phyloP scores from a whole-genome alignment of 768 basidiomycete genomes.

The Boletus tomentosulus region DNA sequence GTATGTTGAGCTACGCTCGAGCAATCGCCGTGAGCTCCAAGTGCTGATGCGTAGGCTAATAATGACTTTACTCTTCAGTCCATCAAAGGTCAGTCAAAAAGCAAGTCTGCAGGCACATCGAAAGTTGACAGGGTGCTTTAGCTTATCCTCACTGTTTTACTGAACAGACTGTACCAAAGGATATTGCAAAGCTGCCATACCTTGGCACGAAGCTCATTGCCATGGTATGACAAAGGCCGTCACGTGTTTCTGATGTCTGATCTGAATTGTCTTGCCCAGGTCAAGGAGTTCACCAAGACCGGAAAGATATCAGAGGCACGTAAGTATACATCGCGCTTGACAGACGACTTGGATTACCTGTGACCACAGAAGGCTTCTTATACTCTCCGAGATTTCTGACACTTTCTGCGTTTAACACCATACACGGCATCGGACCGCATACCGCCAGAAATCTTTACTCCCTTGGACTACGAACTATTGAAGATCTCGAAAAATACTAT shows the following conservation, averaged over 20 bases:
- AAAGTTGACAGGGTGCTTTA: constrained; percentile 16
- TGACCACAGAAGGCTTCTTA: constrained; percentile 42
- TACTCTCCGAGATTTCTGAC: constrained; percentile 51
- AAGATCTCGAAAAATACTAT: constrained; percentile 67
- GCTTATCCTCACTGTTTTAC: constrained; percentile 48
- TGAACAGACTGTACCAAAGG: constrained; percentile 32
- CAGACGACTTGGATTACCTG: neutral
- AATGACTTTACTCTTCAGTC: constrained; percentile 27
- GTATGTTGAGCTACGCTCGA: constrained; percentile 68
- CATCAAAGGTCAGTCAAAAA: constrained; percentile 41
- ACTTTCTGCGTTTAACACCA: constrained; percentile 52
- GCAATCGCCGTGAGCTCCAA: constrained; percentile 58
- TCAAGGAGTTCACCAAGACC: constrained; percentile 55
- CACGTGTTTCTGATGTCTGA: neutral
- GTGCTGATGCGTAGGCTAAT: neutral
- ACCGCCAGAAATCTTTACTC: constrained; percentile 65
- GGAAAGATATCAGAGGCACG: constrained; percentile 61
- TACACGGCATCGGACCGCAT: constrained; percentile 74
- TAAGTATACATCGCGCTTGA: constrained; percentile 16
- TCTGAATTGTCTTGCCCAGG: constrained; percentile 33
- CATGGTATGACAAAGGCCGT: constrained; percentile 36
- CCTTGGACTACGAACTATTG: constrained; percentile 60
- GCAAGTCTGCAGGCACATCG: neutral
- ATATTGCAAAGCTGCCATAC: constrained; percentile 42
- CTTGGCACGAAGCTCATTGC: constrained; percentile 48